A percentile compares a stretch with the other conserved stretches of the same genome.
Evolutionary conservation across 2,329 filamentous ascomycete species (phyloP).

Genomic region (Cladosporium sp.): DNA sequence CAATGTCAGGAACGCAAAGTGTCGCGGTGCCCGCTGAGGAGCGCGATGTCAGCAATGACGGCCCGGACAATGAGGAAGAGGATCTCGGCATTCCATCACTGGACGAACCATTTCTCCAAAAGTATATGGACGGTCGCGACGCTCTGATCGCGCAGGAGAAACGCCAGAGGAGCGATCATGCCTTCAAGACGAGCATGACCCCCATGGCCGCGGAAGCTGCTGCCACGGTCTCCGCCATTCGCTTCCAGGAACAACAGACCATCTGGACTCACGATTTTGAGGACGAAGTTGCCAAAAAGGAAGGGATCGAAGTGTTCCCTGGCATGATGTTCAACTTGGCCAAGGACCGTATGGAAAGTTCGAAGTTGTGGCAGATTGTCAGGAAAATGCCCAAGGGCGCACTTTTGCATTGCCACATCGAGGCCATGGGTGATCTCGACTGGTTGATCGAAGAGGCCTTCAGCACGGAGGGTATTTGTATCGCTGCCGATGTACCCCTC

Average conservation of each 20-base stretch:
- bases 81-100: slow-evolving; percentile 37
- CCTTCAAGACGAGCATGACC: slow-evolving; percentile 73
- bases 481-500: slow-evolving; percentile 61
- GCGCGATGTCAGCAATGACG: background rate
- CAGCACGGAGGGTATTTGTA: slow-evolving; percentile 70
- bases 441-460: slow-evolving; percentile 74
- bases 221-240: slow-evolving; percentile 76
- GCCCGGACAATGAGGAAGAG: slow-evolving; percentile 31
- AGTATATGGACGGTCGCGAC: slow-evolving; percentile 75
- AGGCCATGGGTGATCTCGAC: slow-evolving; percentile 87
- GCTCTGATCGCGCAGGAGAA: slow-evolving; percentile 79
- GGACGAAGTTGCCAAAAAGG: slow-evolving; percentile 64
- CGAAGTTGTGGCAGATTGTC: slow-evolving; percentile 81
- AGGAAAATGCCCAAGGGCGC: slow-evolving; percentile 85
- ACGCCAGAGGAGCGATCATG: slow-evolving; percentile 72
- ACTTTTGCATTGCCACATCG: slow-evolving; percentile 81
- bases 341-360: slow-evolving; percentile 81
- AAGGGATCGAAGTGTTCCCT: slow-evolving; percentile 68
- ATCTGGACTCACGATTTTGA: slow-evolving; percentile 77
- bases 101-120: slow-evolving; percentile 74
- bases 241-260: slow-evolving; percentile 70
- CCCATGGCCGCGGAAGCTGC: slow-evolving; percentile 77
- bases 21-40: slow-evolving; percentile 12
- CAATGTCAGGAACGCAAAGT: slow-evolving; percentile 2
- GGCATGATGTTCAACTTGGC: slow-evolving; percentile 93